Evolutionary conservation across 352 stramenopile species (phyloP).

Genomic region (Globisporangium echinulatum): DNA sequence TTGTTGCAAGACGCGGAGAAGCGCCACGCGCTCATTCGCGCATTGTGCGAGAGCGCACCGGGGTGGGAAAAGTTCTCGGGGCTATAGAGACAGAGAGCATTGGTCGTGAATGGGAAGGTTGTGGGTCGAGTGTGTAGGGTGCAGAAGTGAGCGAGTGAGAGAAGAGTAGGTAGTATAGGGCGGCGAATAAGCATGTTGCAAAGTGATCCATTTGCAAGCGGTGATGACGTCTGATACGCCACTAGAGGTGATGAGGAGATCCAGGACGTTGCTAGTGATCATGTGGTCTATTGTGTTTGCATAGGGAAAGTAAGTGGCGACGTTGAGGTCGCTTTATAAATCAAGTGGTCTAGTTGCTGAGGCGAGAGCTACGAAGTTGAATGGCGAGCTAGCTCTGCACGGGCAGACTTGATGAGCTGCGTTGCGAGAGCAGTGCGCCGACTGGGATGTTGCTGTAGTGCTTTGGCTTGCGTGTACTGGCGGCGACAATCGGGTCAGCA

Average conservation of each 20-base stretch:
- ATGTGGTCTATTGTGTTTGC: too few species aligned
- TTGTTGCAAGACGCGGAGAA: conserved; percentile 82
- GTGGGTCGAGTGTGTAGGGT: too few species aligned
- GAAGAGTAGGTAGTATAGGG: too few species aligned
- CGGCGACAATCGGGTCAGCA: conserved; percentile 17
- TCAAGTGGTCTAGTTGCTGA: too few species aligned
- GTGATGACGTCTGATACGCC: too few species aligned
- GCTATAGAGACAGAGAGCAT: conserved; percentile 26
- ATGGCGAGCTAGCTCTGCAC: conserved; percentile 13
- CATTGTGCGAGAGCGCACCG: conserved; percentile 77
- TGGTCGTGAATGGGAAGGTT: not conserved
- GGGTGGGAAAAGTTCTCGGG: conserved; percentile 82
- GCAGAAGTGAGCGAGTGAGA: too few species aligned
- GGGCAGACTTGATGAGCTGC: conserved; percentile 29
- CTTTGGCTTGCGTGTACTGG: conserved; percentile 38
- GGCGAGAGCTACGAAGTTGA: not conserved
- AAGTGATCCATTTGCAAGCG: too few species aligned
- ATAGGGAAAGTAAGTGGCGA: too few species aligned
- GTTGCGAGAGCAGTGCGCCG: conserved; percentile 26
- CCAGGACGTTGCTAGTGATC: too few species aligned
- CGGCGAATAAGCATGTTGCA: too few species aligned
- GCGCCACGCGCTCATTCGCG: conserved; percentile 72
- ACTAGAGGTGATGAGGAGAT: too few species aligned
- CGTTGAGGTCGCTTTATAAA: too few species aligned
- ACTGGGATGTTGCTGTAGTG: conserved; percentile 66